Evolutionary conservation across 2,329 filamentous ascomycete genomes (phyloP).

Genomic region (Trichoderma atrobrunneum): DNA sequence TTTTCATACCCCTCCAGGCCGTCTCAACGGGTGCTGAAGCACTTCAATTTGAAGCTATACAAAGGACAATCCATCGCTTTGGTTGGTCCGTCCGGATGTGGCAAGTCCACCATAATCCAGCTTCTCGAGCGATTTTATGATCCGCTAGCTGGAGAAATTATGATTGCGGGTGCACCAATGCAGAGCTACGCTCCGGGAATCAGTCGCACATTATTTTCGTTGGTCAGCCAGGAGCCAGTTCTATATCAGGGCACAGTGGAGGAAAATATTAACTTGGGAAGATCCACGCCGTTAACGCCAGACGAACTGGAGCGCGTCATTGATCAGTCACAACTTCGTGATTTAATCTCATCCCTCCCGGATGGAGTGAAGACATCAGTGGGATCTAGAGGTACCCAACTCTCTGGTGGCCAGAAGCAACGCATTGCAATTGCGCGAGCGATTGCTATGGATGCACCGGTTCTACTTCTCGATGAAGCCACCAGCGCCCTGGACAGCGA

Average conservation of each 20-base stretch:
- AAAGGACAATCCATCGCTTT: constrained; percentile 45
- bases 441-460: background rate
- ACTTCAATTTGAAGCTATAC: constrained; percentile 37
- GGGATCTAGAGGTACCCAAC: constrained; percentile 50
- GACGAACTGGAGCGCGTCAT: constrained; percentile 28
- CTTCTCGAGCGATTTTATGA: constrained; percentile 42
- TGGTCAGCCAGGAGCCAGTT: constrained; percentile 38
- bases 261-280: constrained; percentile 45
- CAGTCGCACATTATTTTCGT: background rate
- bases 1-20: constrained; percentile 47
- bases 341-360: constrained; percentile 73
- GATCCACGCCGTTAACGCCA: constrained; percentile 29
- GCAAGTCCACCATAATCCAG: constrained; percentile 41
- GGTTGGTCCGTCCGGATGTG: constrained; percentile 45
- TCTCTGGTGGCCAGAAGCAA: constrained; percentile 21
- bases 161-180: background rate
- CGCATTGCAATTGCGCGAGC: constrained; percentile 20
- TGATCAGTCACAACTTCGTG: constrained; percentile 50
- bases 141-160: background rate
- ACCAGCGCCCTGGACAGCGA: constrained; percentile 5
- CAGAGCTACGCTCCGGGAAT: background rate
- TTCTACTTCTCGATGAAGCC: constrained; percentile 11
- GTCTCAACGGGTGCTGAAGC: constrained; percentile 39
- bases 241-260: constrained; percentile 47
- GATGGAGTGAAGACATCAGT: constrained; percentile 86